Evolutionary conservation across 345 rosid species (phyloP).

Genomic region (Arabidopsis thaliana): DNA sequence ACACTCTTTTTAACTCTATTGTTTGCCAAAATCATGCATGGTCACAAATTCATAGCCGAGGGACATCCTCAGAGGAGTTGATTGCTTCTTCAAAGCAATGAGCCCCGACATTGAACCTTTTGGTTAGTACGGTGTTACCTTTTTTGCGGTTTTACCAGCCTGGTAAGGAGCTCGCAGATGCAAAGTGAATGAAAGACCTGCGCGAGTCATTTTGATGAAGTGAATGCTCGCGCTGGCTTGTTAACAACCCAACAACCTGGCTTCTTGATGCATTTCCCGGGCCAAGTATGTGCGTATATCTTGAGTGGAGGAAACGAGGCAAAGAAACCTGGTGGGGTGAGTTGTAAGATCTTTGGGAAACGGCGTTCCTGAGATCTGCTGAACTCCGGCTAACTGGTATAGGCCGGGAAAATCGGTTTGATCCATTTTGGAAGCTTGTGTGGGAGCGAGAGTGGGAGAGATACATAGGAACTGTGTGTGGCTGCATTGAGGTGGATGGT

Average conservation of each 20-base stretch:
- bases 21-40: constrained; percentile 25
- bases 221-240: constrained; percentile 54
- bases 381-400: constrained; percentile 54
- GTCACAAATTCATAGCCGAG: constrained; percentile 21
- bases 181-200: constrained; percentile 71
- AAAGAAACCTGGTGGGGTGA: constrained; percentile 41
- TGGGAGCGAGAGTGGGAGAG: constrained; percentile 49
- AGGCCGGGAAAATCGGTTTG: constrained; percentile 49
- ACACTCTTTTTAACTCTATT: constrained; percentile 25
- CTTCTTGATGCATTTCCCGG: constrained; percentile 74
- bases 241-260: constrained; percentile 50
- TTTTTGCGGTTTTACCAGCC: constrained; percentile 35
- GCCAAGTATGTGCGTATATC: constrained; percentile 62
- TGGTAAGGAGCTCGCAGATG: constrained; percentile 92
- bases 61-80: constrained; percentile 19
- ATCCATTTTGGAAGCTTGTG: constrained; percentile 53
- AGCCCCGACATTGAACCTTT: constrained; percentile 8
- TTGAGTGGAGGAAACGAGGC: constrained; percentile 63
- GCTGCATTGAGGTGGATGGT: constrained; percentile 36
- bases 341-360: constrained; percentile 36
- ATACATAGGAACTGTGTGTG: constrained; percentile 26
- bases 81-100: constrained; percentile 26
- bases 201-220: constrained; percentile 54
- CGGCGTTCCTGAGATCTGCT: constrained; percentile 53
- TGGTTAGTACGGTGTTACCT: constrained; percentile 21